Base-by-base conservation (phyloP, 1,284 basidiomycete genomes). In the Tremellales sp. region DNA sequence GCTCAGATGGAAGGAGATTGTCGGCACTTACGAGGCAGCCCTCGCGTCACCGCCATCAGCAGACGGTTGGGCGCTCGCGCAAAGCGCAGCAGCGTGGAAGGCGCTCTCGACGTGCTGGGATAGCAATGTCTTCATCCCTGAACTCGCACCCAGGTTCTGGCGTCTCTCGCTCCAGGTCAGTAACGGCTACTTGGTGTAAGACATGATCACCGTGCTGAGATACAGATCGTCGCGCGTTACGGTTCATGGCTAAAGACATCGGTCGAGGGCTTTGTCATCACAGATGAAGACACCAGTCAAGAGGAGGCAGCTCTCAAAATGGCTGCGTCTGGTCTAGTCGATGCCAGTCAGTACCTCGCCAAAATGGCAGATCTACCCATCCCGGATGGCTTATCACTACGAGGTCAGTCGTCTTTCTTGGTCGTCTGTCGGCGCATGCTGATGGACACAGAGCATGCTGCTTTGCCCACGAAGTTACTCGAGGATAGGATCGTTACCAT, bases 1-100 rank as follows among this genome's bases (percentile, higher is more conserved):
- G 68, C 78, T 98, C 57, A 82, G 93, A n/a, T 94, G 92, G 86
- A 94, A 97, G 68, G 92, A 96, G 62, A 87, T 96, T 46, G 83
- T 94, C 1, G 74, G 79, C 0, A 79, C 78, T 40, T 74, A 93
- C 13, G 93, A 97, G 73, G 82, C 84, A 8, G 74, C 75, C 1
- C 73, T 94, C 22, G 36, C 54, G 3, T 26, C 42, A 22, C 17
- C 33, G 4, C 13, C 37, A 24, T 35, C 40, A 21, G 44, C 37
- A 4, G 45, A 43, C 39, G 53, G 49, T 23, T 76, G 75, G 58
- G 59, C 61, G 2, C 61, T 78, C 43, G 51, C 78, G 8, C 89
- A 92, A 68, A 82, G 83, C 3, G 77, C 78, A 29, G 82, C 84
- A 4, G 75, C 86, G 0, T 90, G 85, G 82, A 75, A 77, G 40